phyloP scores from a whole-genome alignment of 352 stramenopile genomes.

The Pythium pyrilobum region DNA sequence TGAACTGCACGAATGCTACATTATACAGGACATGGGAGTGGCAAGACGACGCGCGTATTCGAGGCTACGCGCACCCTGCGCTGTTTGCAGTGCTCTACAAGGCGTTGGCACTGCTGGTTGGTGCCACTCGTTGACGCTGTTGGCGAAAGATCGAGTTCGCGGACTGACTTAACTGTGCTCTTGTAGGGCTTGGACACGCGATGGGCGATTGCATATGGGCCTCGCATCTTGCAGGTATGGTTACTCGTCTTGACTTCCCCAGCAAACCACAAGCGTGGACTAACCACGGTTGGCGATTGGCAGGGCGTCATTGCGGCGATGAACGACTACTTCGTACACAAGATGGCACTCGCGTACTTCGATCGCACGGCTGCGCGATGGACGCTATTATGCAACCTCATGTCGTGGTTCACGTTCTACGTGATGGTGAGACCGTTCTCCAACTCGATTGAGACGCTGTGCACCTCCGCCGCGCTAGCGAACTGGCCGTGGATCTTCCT shows the following conservation, averaged over 20 bases:
- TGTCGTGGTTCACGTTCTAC: slow-evolving; percentile 87
- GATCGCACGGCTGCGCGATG: slow-evolving; percentile 58
- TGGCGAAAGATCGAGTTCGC: neutral
- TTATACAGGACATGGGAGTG: slow-evolving; percentile 80
- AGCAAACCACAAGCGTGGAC: neutral
- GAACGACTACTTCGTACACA: slow-evolving; percentile 76
- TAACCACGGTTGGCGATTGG: neutral
- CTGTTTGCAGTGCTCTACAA: slow-evolving; percentile 83
- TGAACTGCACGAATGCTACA: neutral
- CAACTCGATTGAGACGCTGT: slow-evolving; percentile 81
- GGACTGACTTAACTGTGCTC: neutral
- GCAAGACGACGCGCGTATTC: slow-evolving; percentile 57
- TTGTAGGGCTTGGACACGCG: slow-evolving; percentile 65
- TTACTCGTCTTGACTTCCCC: neutral
- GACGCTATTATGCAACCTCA: slow-evolving; percentile 66
- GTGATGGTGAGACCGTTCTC: slow-evolving; percentile 83
- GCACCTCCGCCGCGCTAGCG: slow-evolving; percentile 60
- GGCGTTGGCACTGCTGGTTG: slow-evolving; percentile 51
- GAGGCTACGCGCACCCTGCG: slow-evolving; percentile 71
- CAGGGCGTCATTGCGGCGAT: slow-evolving; percentile 53
- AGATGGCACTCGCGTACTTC: slow-evolving; percentile 58
- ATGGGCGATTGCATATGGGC: slow-evolving; percentile 79
- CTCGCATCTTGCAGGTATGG: slow-evolving; percentile 60
- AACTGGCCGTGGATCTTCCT: slow-evolving; percentile 79
- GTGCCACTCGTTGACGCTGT: neutral